These are phyloP conservation scores for Lachnellula arida DNA, from an alignment of 2,329 filamentous ascomycete genomes.

Conservation along the genomic window DNA sequence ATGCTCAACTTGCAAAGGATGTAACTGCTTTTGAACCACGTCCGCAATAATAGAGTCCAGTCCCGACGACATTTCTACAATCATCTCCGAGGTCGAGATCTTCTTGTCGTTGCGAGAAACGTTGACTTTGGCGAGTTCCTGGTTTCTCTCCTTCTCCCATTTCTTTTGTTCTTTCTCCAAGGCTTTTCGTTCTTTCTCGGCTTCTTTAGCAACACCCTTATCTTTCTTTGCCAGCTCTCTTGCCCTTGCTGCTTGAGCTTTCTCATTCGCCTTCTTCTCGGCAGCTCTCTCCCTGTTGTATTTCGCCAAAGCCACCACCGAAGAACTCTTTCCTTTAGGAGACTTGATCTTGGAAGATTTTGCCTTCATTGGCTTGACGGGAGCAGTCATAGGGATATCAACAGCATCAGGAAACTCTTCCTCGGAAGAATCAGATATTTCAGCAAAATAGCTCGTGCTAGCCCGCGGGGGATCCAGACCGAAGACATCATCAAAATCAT, in stretches of 20 bases:
- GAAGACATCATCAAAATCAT: constrained; percentile 10
- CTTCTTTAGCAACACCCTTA: constrained; percentile 23
- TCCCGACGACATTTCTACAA: constrained; percentile 60
- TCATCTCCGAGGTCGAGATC: constrained; percentile 69
- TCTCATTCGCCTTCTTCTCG: constrained; percentile 10
- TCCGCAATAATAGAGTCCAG: constrained; percentile 44
- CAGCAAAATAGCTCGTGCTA: background rate
- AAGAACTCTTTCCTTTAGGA: background rate
- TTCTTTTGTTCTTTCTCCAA: constrained; percentile 57
- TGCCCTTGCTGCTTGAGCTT: constrained; percentile 12
- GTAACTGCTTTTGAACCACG: constrained; percentile 47
- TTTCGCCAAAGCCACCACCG: constrained; percentile 9
- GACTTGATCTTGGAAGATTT: background rate
- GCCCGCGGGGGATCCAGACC: background rate
- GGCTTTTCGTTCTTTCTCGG: constrained; percentile 50
- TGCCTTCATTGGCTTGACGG: background rate
- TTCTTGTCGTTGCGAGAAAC: constrained; percentile 70
- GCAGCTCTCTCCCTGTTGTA: constrained; percentile 5
- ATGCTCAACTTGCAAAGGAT: constrained; percentile 45
- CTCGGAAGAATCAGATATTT: constrained; percentile 14
- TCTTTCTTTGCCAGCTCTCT: constrained; percentile 19
- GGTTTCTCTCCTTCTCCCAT: constrained; percentile 57
- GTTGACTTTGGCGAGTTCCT: constrained; percentile 68
- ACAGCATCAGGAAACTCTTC: constrained; percentile 14
- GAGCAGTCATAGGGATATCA: constrained; percentile 2